phyloP scores from a whole-genome alignment of 192 early-diverging fungal species.

The Chytriomyces sp. region DNA sequence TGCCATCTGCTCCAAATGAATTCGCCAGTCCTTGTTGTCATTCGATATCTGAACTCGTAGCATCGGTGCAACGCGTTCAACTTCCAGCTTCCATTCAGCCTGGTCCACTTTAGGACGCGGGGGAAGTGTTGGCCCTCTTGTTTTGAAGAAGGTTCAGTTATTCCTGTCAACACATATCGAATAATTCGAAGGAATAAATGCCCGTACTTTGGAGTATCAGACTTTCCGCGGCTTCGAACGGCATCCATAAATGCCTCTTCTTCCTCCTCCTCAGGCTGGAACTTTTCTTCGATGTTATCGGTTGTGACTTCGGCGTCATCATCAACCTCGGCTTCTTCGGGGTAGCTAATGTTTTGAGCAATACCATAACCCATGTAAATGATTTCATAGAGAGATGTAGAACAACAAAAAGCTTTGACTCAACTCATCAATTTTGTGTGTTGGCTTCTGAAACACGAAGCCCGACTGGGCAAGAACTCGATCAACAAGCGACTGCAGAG shows the following conservation, averaged over 20 bases:
- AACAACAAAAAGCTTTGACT: constrained; percentile 3
- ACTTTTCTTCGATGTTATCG: constrained; percentile 57
- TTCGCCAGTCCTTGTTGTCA: constrained; percentile 68
- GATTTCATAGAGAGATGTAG: neutral
- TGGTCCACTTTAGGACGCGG: constrained; percentile 53
- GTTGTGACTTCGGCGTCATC: constrained; percentile 64
- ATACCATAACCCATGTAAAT: neutral
- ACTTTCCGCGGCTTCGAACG: constrained; percentile 20
- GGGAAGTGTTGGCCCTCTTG: constrained; percentile 18
- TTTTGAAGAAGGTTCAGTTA: constrained; percentile 8
- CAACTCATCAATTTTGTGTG: constrained; percentile 64
- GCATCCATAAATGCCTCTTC: constrained; percentile 39
- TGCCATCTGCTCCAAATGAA: constrained; percentile 62
- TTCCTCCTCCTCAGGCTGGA: constrained; percentile 55
- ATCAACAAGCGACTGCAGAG: constrained; percentile 53
- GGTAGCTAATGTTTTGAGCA: constrained; percentile 44
- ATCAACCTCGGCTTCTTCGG: constrained; percentile 69
- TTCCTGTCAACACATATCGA: neutral
- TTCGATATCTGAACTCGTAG: constrained; percentile 60
- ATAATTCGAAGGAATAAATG: neutral
- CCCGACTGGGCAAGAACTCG: constrained; percentile 44
- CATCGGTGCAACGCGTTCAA: constrained; percentile 61
- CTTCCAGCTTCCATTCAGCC: constrained; percentile 60
- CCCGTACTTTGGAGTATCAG: constrained; percentile 38
- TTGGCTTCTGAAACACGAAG: constrained; percentile 55